Percentiles rank a stretch among this genome's conserved stretches.
These are phyloP conservation scores for Protomyces arabidopsidicola DNA, from an alignment of 1,139 yeast species.

Conservation along the genomic window DNA sequence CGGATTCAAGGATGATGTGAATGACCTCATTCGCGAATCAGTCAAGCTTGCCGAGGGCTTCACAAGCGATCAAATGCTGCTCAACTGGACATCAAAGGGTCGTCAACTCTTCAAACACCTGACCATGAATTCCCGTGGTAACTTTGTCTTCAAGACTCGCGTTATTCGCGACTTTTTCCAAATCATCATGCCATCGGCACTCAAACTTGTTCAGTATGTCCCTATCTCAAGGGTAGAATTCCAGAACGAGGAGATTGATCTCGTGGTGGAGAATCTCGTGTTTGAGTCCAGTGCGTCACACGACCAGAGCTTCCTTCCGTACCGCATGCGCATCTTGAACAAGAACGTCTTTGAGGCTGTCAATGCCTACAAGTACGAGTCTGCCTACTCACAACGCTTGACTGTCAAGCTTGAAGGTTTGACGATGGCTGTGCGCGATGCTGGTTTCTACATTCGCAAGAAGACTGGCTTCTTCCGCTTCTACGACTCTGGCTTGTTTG, in stretches of 20 bases:
- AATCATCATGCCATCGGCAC: slow-evolving; percentile 19
- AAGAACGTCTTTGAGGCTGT: slow-evolving; percentile 19
- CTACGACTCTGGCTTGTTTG: slow-evolving; percentile 25
- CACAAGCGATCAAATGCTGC: slow-evolving; percentile 5
- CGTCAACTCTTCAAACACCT: slow-evolving; percentile 9
- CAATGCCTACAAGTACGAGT: slow-evolving; percentile 26
- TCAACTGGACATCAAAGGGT: slow-evolving; percentile 2
- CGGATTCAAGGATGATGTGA: slow-evolving; percentile 20
- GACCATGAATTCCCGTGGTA: slow-evolving; percentile 17
- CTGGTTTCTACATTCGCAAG: slow-evolving; percentile 24
- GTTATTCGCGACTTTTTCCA: slow-evolving; percentile 26
- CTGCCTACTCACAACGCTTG: slow-evolving; percentile 13
- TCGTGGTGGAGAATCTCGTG: slow-evolving; percentile 24
- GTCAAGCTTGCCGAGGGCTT: slow-evolving; percentile 19
- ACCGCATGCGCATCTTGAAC: slow-evolving; percentile 19
- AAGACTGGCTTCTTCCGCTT: slow-evolving; percentile 27
- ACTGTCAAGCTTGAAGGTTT: slow-evolving; percentile 17
- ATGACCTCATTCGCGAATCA: slow-evolving; percentile 13
- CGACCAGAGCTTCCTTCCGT: slow-evolving; percentile 26
- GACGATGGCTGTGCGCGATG: slow-evolving; percentile 22
- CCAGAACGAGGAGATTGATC: slow-evolving; percentile 21
- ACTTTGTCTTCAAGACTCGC: slow-evolving; percentile 26
- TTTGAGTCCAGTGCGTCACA: slow-evolving; percentile 21
- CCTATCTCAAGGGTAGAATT: slow-evolving; percentile 26
- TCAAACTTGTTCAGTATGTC: slow-evolving; percentile 22